phyloP scores from a whole-genome alignment of 1,284 basidiomycete genomes.

The Sparassis latifolia region DNA sequence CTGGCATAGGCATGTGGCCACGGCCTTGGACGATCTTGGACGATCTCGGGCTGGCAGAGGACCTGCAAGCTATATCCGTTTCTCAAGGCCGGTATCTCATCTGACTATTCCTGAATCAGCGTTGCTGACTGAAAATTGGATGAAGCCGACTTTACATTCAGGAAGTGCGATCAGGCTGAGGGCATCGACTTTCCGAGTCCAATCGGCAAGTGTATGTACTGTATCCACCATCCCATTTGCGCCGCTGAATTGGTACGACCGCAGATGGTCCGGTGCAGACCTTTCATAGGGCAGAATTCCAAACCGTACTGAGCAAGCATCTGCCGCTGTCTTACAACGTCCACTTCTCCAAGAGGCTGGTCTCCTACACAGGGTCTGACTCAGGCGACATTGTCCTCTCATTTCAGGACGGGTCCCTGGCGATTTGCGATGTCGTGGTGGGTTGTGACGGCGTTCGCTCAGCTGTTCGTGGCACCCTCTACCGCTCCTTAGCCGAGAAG shows the following conservation, averaged over 20 bases:
- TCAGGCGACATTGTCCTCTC: constrained; percentile 11
- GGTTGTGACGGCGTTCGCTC: constrained; percentile 46
- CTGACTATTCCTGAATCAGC: not conserved
- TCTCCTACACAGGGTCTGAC: constrained; percentile 24
- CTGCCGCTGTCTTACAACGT: constrained; percentile 26
- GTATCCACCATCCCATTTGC: not conserved
- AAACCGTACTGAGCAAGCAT: constrained; percentile 32
- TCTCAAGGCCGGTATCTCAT: not conserved
- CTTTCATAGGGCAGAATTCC: constrained; percentile 38
- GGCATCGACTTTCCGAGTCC: not conserved
- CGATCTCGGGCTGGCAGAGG: constrained; percentile 17
- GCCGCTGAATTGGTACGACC: not conserved
- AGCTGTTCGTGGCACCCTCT: constrained; percentile 32
- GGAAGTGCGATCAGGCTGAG: constrained; percentile 11
- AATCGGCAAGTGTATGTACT: not conserved
- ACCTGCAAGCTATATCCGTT: constrained; percentile 4
- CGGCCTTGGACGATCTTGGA: constrained; percentile 17
- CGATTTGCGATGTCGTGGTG: constrained; percentile 37
- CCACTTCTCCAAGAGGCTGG: constrained; percentile 33
- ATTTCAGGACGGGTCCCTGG: constrained; percentile 33
- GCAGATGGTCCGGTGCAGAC: constrained; percentile 22
- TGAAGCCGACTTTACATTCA: constrained; percentile 2
- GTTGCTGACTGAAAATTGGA: not conserved
- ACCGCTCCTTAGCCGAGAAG: constrained; percentile 2
- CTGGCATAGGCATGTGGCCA: constrained; percentile 29